Percentiles rank a stretch among this genome's conserved stretches.
phyloP scores from a whole-genome alignment of 2,329 filamentous ascomycete genomes.

The Arthroderma uncinatum region DNA sequence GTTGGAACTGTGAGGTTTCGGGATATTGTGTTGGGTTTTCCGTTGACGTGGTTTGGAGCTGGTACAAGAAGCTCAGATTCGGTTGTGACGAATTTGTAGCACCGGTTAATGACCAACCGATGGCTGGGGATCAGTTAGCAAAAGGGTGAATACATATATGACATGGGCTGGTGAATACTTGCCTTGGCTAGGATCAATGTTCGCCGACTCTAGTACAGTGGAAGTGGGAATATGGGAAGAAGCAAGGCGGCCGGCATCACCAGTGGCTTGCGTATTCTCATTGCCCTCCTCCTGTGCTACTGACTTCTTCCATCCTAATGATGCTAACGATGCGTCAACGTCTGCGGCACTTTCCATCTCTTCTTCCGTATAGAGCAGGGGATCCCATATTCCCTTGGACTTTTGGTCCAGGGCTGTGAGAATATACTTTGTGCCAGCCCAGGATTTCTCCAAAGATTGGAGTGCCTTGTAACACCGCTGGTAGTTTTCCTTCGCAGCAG shows the following conservation, averaged over 20 bases:
- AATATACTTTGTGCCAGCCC: conserved; percentile 80
- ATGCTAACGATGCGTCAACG: conserved; percentile 42
- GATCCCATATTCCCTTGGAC: conserved; percentile 75
- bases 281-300: conserved; percentile 11
- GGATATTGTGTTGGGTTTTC: conserved; percentile 13
- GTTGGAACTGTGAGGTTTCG: neutral
- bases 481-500: conserved; percentile 76
- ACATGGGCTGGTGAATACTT: conserved; percentile 31
- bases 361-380: conserved; percentile 52
- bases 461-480: conserved; percentile 76
- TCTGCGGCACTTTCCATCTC: conserved; percentile 64
- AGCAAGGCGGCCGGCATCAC: neutral
- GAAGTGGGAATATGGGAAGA: neutral
- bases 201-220: conserved; percentile 18
- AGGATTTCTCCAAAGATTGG: conserved; percentile 69
- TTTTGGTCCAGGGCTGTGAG: conserved; percentile 78
- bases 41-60: conserved; percentile 39
- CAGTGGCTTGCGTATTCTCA: neutral
- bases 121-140: conserved; percentile 41
- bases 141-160: conserved; percentile 22
- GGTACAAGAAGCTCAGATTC: conserved; percentile 70
- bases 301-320: conserved; percentile 34
- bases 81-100: conserved; percentile 77
- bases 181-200: conserved; percentile 4
- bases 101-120: conserved; percentile 80